Conservation (phyloP, 164 flowering plant species). For the Dillenia turbinata region DNA sequence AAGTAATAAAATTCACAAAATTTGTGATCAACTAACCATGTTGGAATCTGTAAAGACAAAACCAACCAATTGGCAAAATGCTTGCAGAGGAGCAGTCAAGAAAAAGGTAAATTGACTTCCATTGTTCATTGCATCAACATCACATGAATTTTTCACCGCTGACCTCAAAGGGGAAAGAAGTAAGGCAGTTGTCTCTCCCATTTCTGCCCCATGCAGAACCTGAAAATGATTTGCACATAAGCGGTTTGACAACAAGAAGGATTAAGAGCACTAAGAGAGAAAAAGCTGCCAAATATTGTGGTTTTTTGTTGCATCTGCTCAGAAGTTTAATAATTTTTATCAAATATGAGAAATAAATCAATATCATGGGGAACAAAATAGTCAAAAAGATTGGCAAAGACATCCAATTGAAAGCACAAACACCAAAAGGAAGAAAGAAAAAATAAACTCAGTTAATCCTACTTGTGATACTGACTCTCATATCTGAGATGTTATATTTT, state of each 20-base stretch:
- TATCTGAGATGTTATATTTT: too few relatives aligned
- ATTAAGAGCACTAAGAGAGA: not conserved
- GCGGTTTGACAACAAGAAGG: constrained; percentile 11
- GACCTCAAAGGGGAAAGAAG: constrained; percentile 79
- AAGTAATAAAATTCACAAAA: not conserved
- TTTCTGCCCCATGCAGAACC: constrained; percentile 90
- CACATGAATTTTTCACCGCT: constrained; percentile 34
- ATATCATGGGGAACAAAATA: too few relatives aligned
- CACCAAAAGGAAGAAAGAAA: too few relatives aligned
- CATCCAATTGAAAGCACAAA: too few relatives aligned
- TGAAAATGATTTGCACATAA: constrained; percentile 30
- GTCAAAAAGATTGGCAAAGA: too few relatives aligned
- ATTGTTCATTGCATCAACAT: constrained; percentile 29
- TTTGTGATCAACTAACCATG: constrained; percentile 37
- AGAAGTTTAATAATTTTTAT: too few relatives aligned
- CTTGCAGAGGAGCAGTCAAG: constrained; percentile 85
- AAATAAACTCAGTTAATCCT: too few relatives aligned
- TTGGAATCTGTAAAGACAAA: constrained; percentile 36
- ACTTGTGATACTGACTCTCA: too few relatives aligned
- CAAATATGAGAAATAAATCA: too few relatives aligned
- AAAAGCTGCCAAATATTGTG: too few relatives aligned
- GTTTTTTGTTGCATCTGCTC: too few relatives aligned
- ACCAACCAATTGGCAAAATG: constrained; percentile 81
- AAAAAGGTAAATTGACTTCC: constrained; percentile 95
- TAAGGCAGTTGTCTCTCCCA: constrained; percentile 82